These are phyloP conservation scores for Chlorella sp. DNA, from an alignment of 139 green algal genomes.

Conservation along the genomic window DNA sequence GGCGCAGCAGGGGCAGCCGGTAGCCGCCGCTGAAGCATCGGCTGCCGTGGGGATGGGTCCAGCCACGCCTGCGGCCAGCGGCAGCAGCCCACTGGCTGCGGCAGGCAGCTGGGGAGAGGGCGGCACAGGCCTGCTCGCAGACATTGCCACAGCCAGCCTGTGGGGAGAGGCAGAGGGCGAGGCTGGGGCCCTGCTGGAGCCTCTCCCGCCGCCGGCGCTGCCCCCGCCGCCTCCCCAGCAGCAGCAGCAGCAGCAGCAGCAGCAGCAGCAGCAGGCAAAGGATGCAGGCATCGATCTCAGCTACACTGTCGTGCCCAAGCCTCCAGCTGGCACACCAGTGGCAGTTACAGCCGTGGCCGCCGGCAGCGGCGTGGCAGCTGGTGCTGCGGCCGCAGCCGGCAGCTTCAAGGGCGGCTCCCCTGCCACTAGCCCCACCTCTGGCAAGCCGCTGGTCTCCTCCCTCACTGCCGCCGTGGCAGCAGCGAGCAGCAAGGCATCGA, in stretches of 20 bases:
- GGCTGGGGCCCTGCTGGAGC: background rate
- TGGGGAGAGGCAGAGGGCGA: background rate
- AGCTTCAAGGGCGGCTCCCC: background rate
- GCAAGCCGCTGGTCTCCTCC: background rate
- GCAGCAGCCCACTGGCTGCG: background rate
- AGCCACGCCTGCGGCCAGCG: background rate
- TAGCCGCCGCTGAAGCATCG: background rate
- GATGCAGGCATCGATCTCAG: conserved; percentile 6
- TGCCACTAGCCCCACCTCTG: background rate
- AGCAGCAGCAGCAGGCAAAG: background rate
- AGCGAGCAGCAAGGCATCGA: background rate
- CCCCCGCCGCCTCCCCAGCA: too few species aligned
- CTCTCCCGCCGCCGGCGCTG: background rate
- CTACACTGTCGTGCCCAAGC: conserved; percentile 12
- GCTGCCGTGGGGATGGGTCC: background rate
- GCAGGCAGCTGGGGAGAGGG: conserved; percentile 7
- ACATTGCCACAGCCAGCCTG: conserved; percentile 32
- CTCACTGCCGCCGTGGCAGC: conserved; percentile 27
- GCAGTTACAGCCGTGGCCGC: background rate
- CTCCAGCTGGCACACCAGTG: background rate
- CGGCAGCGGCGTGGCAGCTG: background rate
- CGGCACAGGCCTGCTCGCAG: background rate
- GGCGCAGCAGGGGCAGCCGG: background rate
- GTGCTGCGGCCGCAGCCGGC: background rate
- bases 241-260: background rate